These are phyloP conservation scores for Trichoderma citrinoviride DNA, from an alignment of 2,329 filamentous ascomycete species.

Conservation along the genomic window DNA sequence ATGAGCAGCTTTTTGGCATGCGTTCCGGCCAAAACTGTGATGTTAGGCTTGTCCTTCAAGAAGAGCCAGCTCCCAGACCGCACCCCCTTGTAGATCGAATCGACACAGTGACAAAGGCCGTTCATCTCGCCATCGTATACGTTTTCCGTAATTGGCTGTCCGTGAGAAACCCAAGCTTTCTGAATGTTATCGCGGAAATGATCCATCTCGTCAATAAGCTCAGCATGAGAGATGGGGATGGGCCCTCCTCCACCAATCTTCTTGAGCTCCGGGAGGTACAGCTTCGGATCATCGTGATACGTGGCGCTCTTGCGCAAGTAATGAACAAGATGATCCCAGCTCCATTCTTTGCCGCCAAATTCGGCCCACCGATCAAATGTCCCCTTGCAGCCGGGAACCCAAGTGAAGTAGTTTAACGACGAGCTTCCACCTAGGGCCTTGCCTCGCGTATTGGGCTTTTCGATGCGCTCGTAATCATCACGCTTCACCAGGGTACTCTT, in stretches of 20 bases:
- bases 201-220: conserved; percentile 50
- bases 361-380: conserved; percentile 69
- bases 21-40: conserved; percentile 48
- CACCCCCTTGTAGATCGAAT: conserved; percentile 56
- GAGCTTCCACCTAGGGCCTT: conserved; percentile 58
- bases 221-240: conserved; percentile 52
- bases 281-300: conserved; percentile 53
- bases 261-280: conserved; percentile 45
- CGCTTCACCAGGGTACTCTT: conserved; percentile 61
- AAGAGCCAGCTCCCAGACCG: conserved; percentile 52
- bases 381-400: conserved; percentile 55
- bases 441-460: conserved; percentile 62
- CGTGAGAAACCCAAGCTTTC: conserved; percentile 53
- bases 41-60: conserved; percentile 52
- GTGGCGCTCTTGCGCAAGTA: conserved; percentile 56
- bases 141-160: conserved; percentile 49
- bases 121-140: conserved; percentile 55
- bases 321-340: conserved; percentile 48
- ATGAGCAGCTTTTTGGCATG: conserved; percentile 55
- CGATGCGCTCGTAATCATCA: conserved; percentile 57
- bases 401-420: conserved; percentile 62
- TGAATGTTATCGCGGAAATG: conserved; percentile 50
- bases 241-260: conserved; percentile 54
- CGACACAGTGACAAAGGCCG: conserved; percentile 52
- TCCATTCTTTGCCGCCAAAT: conserved; percentile 67